Evolutionary conservation across 176 grass and related monocot genomes (phyloP).

Genomic region (Phragmites australis): DNA sequence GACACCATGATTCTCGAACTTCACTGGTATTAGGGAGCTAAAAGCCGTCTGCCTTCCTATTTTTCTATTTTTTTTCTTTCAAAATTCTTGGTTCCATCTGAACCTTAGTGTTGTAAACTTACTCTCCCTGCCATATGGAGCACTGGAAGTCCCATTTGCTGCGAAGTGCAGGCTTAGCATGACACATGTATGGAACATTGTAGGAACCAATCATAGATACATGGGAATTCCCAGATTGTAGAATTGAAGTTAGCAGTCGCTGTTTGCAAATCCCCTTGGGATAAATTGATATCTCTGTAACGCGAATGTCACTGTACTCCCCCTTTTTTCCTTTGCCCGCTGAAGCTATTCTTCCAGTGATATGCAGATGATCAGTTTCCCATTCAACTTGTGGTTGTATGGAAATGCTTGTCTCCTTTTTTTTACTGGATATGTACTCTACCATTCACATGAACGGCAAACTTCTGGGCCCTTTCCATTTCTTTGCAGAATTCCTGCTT

Average conservation of each 20-base stretch:
- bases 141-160: constrained; percentile 1
- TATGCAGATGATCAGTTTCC: not conserved
- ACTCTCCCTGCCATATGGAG: not conserved
- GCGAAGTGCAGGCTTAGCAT: not conserved
- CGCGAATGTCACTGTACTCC: not conserved
- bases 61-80: not conserved
- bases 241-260: not conserved
- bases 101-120: constrained; percentile 20
- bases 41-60: not conserved
- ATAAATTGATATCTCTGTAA: no score
- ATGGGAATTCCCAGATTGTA: not conserved
- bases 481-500: constrained; percentile 27
- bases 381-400: not conserved
- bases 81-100: constrained; percentile 2
- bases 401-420: not conserved
- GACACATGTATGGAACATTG: not conserved
- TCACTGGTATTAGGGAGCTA: not conserved
- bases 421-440: not conserved
- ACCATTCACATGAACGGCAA: constrained; percentile 11
- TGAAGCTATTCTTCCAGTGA: not conserved
- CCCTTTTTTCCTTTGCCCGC: not conserved
- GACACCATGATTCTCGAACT: constrained; percentile 32
- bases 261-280: not conserved
- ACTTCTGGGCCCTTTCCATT: not conserved
- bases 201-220: not conserved